Evolutionary conservation across 345 rosid genomes (phyloP), one percentile per base, ranked within the genome.

Genomic region (Psidium friedrichsthalianum): DNA sequence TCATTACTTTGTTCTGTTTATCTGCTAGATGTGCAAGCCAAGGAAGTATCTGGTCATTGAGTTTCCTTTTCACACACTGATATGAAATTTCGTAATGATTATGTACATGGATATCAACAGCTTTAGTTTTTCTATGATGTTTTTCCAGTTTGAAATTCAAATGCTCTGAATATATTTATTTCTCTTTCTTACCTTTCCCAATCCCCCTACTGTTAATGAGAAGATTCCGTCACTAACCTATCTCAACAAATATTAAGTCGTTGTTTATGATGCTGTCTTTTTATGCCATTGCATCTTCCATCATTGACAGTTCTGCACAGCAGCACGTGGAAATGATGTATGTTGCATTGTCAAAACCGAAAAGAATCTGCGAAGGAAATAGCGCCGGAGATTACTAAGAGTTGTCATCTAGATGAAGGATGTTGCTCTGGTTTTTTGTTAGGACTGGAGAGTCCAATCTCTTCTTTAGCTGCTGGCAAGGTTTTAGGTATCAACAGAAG

Each of bases 401-500:
- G 47, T 69, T 69, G 24, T 76, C 83, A n/a, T 21, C 42, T 56
- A 56, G 32, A 64, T 82, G 86, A 88, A 86, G 78, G 52, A 94
- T 90, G 93, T 88, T 87, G 87, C 87, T 52, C 25, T 85, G 93
- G 87, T 86, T 88, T 49, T 61, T 86, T 16, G 47, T 82, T 15
- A 83, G 86, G 81, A 74, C 61, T 80, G 82, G 74, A 84, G 74
- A 61, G 56, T 86, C 86, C 82, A 78, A 74, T 20, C 83, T 85
- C 81, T 88, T 91, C 11, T 64, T 83, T 89, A 88, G 88, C 84
- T 88, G 86, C 78, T 91, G 85, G 56, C 51, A 42, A 84, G 91
- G 93, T 47, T 91, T 83, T 86, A 85, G 78, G 85, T 89, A 90
- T 89, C 92, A 90, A 84, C 98, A 95, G 87, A 90, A 64, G 82